Evolutionary conservation across 2,329 filamentous ascomycete genomes (phyloP), one percentile per base, ranked within the genome.

Genomic region (Arthrobotrys musiformis): DNA sequence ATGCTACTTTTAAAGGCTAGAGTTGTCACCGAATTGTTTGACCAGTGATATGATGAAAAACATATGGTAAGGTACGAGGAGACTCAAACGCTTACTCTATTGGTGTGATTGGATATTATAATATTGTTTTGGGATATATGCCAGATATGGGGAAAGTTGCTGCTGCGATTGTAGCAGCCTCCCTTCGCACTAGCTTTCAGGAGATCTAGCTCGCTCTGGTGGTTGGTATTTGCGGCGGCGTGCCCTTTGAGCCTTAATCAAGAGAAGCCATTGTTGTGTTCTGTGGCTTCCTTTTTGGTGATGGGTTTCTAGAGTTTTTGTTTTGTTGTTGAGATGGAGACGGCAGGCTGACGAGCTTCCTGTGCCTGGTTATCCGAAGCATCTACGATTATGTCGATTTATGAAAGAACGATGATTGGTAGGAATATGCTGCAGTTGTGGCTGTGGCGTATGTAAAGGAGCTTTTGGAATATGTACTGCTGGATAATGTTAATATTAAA

Each of bases 51-150:
- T 22, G 52, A 58, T 7, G 52, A 58, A 24, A 24, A 37, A 17
- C 30, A 24, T 80, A 80, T 42, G 80, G 78, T 8, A 82, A 82
- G 54, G 79, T 78, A 1, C 19, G 44, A 0, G 81, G 81, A 0
- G 83, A 84, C 35, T 30, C 63, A 0, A 83, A 83, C 35, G 35
- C 67, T 13, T 84, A 84, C 61, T 78, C 79, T 0, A 79, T 66
- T 2, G 83, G 82, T 6, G 64, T 63, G 11, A 81, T 83, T 26
- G 81, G 81, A 11, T 46, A 69, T 1, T 79, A 82, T 42, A 79
- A 81, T 66, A 81, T 82, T n/a, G 82, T 84, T 7, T 75, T 84
- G 2, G 80, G 78, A 0, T 67, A 79, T 30, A 78, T 84, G 77
- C 79, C 82, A 0, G 80, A 78, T 6, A 81, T 82, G 74, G 83